Evolutionary conservation across 768 basidiomycete genomes (phyloP), one percentile per base, ranked within the genome.

Genomic region (Sarcomyxa edulis): DNA sequence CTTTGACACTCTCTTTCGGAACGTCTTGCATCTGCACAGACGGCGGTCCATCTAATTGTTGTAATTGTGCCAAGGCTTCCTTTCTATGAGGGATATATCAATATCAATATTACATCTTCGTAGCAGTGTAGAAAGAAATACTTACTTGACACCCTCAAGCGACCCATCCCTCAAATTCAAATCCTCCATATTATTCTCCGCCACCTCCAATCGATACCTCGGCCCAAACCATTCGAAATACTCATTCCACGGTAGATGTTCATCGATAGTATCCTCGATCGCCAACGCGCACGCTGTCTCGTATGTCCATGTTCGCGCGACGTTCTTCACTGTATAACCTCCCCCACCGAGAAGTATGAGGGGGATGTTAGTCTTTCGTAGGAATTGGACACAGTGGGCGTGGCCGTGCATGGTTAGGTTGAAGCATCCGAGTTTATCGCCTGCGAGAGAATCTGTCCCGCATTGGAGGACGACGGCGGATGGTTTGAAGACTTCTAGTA

Each of bases 171-270:
- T 76, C 43, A 82, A 60, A 55, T 98, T 99, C 50, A 88, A 63
- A 52, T 98, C 91, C 44, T 96, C 93, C 86, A 95, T 90, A 53
- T 98, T 98, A 52, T 86, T 97, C 46, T 76, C 72, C 18, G 80
- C 72, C 2, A 99, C 94, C 53, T 97, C 94, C 25, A 99, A 69
- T 44, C 93, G 72, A 61, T 94, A 99, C 44, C 93, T 69, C 11
- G 95, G 95, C 0, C 94, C 96, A 57, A 94, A 98, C 83, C 93
- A 99, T 59, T 98, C 95, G 55, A 97, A 89, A 58, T 92, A 95
- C 48, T 82, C 77, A 59, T 83, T 88, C 78, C 81, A 91, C 2
- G 87, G 88, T 41, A 92, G 61, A 48, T 87, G 84, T 14, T 73
- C 71, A 53, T 90, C 82, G 38, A 88, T 81, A 9, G 74, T 73